Conservation (phyloP, 1,284 basidiomycete genomes). For the Ceratobasidium sp. region DNA sequence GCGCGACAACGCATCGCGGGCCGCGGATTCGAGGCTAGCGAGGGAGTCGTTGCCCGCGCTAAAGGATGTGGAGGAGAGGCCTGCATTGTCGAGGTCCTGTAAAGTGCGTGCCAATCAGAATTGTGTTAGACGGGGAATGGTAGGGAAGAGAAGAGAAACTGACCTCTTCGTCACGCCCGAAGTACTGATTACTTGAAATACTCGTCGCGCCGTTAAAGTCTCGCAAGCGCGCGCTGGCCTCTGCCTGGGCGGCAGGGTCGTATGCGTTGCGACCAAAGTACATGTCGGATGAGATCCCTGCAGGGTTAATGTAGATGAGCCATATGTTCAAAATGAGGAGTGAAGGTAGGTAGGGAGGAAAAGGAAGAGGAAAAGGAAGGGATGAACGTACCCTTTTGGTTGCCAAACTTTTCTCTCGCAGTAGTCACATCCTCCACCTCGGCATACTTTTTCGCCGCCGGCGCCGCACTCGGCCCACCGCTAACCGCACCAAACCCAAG, state of each 20-base stretch:
- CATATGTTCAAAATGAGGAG: not conserved
- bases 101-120: not conserved
- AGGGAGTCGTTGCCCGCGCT: slow-evolving; percentile 70
- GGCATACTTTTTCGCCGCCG: slow-evolving; percentile 34
- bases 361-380: not conserved
- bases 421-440: slow-evolving; percentile 76
- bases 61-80: slow-evolving; percentile 48
- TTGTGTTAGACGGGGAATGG: not conserved
- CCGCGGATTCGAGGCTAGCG: slow-evolving; percentile 73
- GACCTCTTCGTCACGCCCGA: slow-evolving; percentile 91
- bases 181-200: slow-evolving; percentile 96
- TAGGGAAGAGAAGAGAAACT: slow-evolving; percentile 48
- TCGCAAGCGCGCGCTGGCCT: slow-evolving; percentile 85
- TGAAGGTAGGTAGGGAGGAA: not conserved
- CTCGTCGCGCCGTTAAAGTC: slow-evolving; percentile 92
- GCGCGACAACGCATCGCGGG: slow-evolving; percentile 80
- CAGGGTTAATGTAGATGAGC: not conserved
- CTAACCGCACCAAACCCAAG: slow-evolving; percentile 89
- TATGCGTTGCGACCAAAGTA: slow-evolving; percentile 93
- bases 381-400: slow-evolving; percentile 72
- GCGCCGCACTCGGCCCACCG: slow-evolving; percentile 59
- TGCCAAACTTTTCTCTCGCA: slow-evolving; percentile 91
- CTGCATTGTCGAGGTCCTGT: slow-evolving; percentile 56
- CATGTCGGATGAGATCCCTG: slow-evolving; percentile 95
- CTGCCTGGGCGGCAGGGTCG: slow-evolving; percentile 76